Conservation (phyloP, 169 alveolate species). For the Plasmodium sp. region DNA sequence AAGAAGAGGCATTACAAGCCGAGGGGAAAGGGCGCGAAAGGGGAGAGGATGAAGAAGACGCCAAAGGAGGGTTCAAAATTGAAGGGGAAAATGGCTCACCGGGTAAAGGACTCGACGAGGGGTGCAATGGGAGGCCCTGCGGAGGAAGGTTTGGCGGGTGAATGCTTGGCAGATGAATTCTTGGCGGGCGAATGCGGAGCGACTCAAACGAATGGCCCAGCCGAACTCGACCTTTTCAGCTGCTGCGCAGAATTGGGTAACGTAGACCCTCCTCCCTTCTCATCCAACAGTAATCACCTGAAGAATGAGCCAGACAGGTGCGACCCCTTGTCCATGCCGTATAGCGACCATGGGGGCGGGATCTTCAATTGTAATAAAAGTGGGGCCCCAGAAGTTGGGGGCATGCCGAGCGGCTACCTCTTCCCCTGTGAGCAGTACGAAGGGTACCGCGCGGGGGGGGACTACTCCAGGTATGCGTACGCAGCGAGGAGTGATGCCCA, state of each 20-base stretch:
- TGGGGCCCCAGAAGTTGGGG: not conserved
- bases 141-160: not conserved
- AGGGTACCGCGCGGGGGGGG: not conserved
- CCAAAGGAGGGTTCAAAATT: not conserved
- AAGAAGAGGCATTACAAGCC: not conserved
- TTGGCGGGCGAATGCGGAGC: not conserved
- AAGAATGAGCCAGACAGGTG: not conserved
- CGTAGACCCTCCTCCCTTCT: not conserved
- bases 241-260: not conserved
- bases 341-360: not conserved
- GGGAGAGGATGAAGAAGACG: not conserved
- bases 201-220: not conserved
- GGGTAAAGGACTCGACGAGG: not conserved
- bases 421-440: not conserved
- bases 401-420: not conserved
- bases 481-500: not conserved
- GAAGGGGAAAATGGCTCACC: not conserved
- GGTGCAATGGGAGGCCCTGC: not conserved
- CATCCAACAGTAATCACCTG: not conserved
- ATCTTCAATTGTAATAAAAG: not conserved
- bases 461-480: not conserved
- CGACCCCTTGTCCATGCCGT: not conserved
- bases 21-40: not conserved
- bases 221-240: not conserved
- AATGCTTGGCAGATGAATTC: too few relatives aligned